Percentiles rank a stretch among this genome's conserved stretches.
Conservation (phyloP, 108 stramenopile species). For the Cyclotella choctawhatcheeana region DNA sequence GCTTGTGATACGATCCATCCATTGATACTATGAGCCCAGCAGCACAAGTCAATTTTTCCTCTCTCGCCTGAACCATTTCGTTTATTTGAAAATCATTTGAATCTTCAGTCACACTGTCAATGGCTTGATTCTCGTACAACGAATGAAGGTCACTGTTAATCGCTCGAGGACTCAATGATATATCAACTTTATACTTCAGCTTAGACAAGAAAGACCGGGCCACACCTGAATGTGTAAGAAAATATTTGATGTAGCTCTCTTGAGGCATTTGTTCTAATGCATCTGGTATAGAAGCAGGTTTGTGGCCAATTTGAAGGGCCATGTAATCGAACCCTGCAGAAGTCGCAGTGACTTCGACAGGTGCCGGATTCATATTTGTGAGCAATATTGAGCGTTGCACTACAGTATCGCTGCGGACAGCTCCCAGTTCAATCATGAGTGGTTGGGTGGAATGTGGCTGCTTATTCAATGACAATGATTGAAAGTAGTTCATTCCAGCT, state of each 20-base stretch:
- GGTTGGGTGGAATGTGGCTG: conserved; percentile 33
- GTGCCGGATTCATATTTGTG: conserved; percentile 77
- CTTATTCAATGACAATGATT: neutral
- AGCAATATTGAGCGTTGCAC: conserved; percentile 56
- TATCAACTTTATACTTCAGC: conserved; percentile 30
- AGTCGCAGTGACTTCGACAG: conserved; percentile 61
- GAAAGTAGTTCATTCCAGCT: neutral
- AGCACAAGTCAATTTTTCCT: conserved; percentile 18
- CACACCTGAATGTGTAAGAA: conserved; percentile 27
- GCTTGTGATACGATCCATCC: conserved; percentile 50
- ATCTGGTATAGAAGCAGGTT: conserved; percentile 52
- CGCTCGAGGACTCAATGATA: conserved; percentile 30
- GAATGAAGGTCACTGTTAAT: conserved; percentile 27
- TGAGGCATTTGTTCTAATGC: conserved; percentile 5
- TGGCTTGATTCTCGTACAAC: conserved; percentile 21
- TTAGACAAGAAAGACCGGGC: conserved; percentile 30
- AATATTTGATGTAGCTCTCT: conserved; percentile 12
- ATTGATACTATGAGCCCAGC: conserved; percentile 62
- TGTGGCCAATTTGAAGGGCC: conserved; percentile 56
- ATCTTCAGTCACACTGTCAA: conserved; percentile 24
- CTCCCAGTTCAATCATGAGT: conserved; percentile 65
- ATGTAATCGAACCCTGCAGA: conserved; percentile 71
- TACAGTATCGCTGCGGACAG: conserved; percentile 54
- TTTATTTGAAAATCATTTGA: conserved; percentile 13
- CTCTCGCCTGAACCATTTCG: neutral